A percentile compares a stretch with the other conserved stretches of the same genome.
Evolutionary conservation across 345 rosid species (phyloP).

Genomic region (Ceriops tagal): DNA sequence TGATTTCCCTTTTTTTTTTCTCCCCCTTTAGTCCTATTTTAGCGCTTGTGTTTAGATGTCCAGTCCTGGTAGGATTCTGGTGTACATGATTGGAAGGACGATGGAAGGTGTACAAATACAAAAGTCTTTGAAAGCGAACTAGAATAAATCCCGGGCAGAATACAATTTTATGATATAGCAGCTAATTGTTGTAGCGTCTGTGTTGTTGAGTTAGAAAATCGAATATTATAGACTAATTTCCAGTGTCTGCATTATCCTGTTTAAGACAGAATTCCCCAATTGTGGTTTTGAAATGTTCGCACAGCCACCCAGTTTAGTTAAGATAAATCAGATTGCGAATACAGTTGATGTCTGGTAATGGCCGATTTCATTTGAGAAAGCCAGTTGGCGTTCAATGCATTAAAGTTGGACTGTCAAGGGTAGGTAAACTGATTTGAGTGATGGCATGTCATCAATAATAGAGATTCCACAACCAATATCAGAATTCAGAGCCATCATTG

Average conservation of each 20-base stretch:
- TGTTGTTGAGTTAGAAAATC: not conserved
- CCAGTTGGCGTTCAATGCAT: too few relatives aligned
- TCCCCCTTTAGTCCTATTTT: not conserved
- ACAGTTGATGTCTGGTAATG: too few relatives aligned
- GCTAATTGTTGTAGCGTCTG: not conserved
- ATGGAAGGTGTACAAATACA: not conserved
- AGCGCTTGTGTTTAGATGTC: not conserved
- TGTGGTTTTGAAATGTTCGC: too few relatives aligned
- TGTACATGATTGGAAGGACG: slow-evolving; percentile 2
- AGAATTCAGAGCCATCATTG: too few relatives aligned
- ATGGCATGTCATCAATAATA: too few relatives aligned
- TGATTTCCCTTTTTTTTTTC: too few relatives aligned
- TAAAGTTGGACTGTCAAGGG: too few relatives aligned
- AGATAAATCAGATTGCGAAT: not conserved
- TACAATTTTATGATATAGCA: not conserved
- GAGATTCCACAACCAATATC: too few relatives aligned
- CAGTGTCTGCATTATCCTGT: not conserved
- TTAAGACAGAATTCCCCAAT: not conserved
- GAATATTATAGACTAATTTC: not conserved
- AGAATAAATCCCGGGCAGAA: not conserved
- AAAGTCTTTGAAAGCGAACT: not conserved
- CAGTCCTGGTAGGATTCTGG: slow-evolving; percentile 1
- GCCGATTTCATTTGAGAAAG: too few relatives aligned
- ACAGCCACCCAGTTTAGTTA: not conserved
- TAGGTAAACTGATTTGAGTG: too few relatives aligned